A percentile compares a stretch with the other conserved stretches of the same genome.
phyloP scores from a whole-genome alignment of 2,329 filamentous ascomycete genomes.

The Septoria linicola region DNA sequence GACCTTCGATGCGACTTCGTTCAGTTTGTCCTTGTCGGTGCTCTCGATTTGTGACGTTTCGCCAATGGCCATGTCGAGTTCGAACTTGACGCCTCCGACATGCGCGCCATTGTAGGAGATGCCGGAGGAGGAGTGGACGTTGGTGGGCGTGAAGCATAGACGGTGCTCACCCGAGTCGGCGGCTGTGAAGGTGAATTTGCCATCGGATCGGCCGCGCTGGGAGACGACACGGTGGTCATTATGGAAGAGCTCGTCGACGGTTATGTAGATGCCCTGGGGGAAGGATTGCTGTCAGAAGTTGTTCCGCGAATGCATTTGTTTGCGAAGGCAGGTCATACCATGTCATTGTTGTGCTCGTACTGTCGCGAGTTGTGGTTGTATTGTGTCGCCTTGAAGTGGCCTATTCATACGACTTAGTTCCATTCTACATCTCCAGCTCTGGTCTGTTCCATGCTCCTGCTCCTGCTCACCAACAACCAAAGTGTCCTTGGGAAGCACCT shows the following conservation, averaged over 20 bases:
- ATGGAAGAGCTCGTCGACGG: slow-evolving; percentile 95
- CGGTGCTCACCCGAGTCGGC: slow-evolving; percentile 93
- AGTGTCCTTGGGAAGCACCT: slow-evolving; percentile 96
- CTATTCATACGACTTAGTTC: slow-evolving; percentile 39
- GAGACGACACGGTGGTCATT: slow-evolving; percentile 95
- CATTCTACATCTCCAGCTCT: neutral
- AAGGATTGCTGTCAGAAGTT: slow-evolving; percentile 12
- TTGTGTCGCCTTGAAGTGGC: slow-evolving; percentile 84
- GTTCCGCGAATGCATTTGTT: neutral
- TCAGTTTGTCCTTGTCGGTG: slow-evolving; percentile 87
- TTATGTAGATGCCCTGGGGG: slow-evolving; percentile 72
- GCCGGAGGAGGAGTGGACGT: slow-evolving; percentile 64
- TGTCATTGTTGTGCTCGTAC: slow-evolving; percentile 70
- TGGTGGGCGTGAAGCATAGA: slow-evolving; percentile 87
- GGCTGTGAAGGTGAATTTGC: slow-evolving; percentile 93
- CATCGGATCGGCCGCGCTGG: slow-evolving; percentile 71
- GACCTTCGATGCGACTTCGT: slow-evolving; percentile 83
- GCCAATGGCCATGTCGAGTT: slow-evolving; percentile 87
- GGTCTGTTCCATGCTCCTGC: neutral
- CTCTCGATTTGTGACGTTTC: slow-evolving; percentile 93
- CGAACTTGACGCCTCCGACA: slow-evolving; percentile 77
- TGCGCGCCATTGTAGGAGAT: slow-evolving; percentile 68
- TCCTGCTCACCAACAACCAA: slow-evolving; percentile 73
- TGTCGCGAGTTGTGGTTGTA: slow-evolving; percentile 67
- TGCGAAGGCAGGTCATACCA: slow-evolving; percentile 29